These are phyloP conservation scores for Aspergillus versicolor DNA, from an alignment of 2,329 filamentous ascomycete species.

Conservation along the genomic window DNA sequence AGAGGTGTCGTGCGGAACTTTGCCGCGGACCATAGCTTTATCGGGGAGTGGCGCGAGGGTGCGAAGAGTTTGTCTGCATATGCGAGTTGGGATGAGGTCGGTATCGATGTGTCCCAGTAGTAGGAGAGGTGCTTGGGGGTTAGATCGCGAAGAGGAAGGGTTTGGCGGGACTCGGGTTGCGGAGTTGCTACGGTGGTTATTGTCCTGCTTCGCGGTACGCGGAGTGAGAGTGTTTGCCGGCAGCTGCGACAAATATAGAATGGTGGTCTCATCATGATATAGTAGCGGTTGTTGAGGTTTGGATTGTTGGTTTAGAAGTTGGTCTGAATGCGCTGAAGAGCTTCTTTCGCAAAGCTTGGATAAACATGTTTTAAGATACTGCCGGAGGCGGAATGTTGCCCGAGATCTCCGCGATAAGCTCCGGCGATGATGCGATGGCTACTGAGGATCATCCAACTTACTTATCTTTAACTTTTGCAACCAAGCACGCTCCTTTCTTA, in stretches of 20 bases:
- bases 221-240: conserved; percentile 6
- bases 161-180: conserved; percentile 22
- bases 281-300: not conserved
- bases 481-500: not conserved
- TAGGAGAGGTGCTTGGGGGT: conserved; percentile 38
- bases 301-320: not conserved
- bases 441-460: not conserved
- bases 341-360: conserved; percentile 16
- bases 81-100: conserved; percentile 43
- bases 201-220: not conserved
- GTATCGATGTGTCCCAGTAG: conserved; percentile 53
- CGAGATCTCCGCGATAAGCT: conserved; percentile 21
- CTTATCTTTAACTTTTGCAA: not conserved
- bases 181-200: conserved; percentile 15
- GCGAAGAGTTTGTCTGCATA: conserved; percentile 50
- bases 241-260: conserved; percentile 12
- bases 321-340: conserved; percentile 6
- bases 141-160: conserved; percentile 29
- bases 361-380: conserved; percentile 12
- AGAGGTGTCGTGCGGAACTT: conserved; percentile 61
- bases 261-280: conserved; percentile 5
- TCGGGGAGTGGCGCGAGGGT: conserved; percentile 46
- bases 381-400: conserved; percentile 7
- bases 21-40: conserved; percentile 60
- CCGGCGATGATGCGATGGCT: not conserved